Evolutionary conservation across 768 basidiomycete genomes (phyloP).

Genomic region (Cystobasidium tubakii): DNA sequence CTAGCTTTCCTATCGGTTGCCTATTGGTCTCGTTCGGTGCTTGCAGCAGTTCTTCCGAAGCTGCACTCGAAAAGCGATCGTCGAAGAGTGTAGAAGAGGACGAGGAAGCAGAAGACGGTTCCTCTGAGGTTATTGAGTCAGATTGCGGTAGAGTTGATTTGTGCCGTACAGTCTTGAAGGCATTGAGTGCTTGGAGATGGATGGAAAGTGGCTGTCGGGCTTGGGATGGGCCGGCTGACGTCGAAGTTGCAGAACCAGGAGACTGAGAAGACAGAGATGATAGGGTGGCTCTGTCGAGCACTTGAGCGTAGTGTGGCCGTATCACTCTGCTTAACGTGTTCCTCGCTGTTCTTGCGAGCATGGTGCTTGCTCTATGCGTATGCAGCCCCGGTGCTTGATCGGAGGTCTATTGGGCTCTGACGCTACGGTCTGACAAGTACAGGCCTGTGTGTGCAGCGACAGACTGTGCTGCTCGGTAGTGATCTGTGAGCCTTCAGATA

Average conservation of each 20-base stretch:
- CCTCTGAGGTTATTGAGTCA: background rate
- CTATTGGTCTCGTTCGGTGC: conserved; percentile 3
- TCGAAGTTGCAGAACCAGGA: background rate
- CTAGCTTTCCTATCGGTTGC: conserved; percentile 46
- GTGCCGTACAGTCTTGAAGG: background rate
- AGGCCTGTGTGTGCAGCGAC: no score
- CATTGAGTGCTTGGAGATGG: background rate
- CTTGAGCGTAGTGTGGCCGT: background rate
- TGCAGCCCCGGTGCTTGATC: background rate
- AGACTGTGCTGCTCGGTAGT: no score
- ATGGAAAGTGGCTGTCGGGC: background rate
- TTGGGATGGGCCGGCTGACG: background rate
- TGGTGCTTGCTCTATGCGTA: background rate
- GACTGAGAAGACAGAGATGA: background rate
- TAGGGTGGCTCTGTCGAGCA: background rate
- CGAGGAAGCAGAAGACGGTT: conserved; percentile 5
- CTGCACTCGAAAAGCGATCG: conserved; percentile 29
- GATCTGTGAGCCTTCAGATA: no score
- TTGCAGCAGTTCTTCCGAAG: conserved; percentile 32
- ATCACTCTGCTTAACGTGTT: background rate
- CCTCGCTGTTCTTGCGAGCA: background rate
- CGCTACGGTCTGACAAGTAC: no score
- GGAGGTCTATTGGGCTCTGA: no score
- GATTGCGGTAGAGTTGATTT: background rate
- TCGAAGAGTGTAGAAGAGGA: background rate